Percentiles rank a stretch among this genome's conserved stretches.
These are phyloP conservation scores for Lipomyces kockii DNA, from an alignment of 805 yeast species.

Conservation along the genomic window DNA sequence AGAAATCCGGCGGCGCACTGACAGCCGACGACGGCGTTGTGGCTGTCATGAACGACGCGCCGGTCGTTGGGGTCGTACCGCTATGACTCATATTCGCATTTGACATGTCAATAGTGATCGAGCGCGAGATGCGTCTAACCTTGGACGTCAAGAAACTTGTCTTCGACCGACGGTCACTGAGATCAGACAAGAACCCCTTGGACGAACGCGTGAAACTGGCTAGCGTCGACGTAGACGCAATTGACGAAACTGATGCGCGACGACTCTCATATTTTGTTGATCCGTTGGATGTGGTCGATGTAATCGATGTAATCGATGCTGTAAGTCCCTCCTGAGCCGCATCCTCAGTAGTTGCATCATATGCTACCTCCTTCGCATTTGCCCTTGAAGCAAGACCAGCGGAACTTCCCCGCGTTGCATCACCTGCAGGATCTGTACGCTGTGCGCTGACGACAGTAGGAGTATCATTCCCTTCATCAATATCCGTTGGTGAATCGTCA, in stretches of 20 bases:
- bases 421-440: background rate
- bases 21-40: background rate
- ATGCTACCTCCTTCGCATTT: background rate
- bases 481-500: background rate
- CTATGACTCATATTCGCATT: background rate
- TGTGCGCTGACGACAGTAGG: background rate
- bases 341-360: background rate
- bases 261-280: conserved; percentile 2
- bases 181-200: conserved; percentile 28
- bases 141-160: conserved; percentile 19
- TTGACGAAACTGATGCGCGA: conserved; percentile 15
- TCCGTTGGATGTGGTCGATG: background rate
- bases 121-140: conserved; percentile 36
- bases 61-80: background rate
- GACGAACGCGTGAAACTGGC: conserved; percentile 22
- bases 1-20: conserved; percentile 9
- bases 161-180: conserved; percentile 18
- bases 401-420: background rate
- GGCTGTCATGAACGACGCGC: background rate
- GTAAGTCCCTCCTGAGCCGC: background rate
- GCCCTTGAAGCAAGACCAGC: background rate
- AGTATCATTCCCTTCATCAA: background rate
- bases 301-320: background rate
- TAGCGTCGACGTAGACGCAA: conserved; percentile 4
- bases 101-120: conserved; percentile 18